These are phyloP conservation scores for Zizania latifolia DNA, from an alignment of 176 grass and related monocot species.

Conservation along the genomic window DNA sequence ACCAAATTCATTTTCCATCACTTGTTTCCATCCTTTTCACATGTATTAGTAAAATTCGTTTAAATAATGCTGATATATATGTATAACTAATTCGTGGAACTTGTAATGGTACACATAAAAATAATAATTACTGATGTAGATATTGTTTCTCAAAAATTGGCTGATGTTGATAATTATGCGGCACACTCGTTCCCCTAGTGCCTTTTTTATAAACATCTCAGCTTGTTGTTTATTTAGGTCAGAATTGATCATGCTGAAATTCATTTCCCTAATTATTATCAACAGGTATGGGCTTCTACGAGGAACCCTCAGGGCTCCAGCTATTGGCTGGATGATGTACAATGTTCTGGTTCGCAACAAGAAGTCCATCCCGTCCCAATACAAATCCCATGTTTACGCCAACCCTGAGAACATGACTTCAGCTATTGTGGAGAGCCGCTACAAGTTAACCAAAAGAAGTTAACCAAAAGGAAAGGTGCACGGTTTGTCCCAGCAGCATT, in stretches of 20 bases:
- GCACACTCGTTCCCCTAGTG: neutral
- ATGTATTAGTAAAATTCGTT: neutral
- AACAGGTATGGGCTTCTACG: constrained; percentile 75
- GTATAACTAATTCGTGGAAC: neutral
- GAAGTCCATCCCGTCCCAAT: constrained; percentile 91
- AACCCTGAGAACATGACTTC: constrained; percentile 77
- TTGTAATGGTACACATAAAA: neutral
- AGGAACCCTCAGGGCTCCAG: constrained; percentile 75
- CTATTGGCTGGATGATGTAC: constrained; percentile 90
- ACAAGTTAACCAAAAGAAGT: constrained; percentile 63
- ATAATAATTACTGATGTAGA: neutral
- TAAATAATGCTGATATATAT: neutral
- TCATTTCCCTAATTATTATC: neutral
- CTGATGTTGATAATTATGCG: neutral
- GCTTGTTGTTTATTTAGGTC: constrained; percentile 16
- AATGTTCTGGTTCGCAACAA: constrained; percentile 93
- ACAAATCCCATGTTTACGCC: constrained; percentile 93
- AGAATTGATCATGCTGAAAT: constrained; percentile 2
- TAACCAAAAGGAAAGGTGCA: constrained; percentile 86
- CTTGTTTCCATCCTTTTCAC: constrained; percentile 13
- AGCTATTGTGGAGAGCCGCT: constrained; percentile 67
- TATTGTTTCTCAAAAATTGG: neutral
- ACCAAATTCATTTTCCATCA: neutral
- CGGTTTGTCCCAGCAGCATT: constrained; percentile 80
- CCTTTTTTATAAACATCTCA: neutral